Conservation (phyloP, 495 filamentous ascomycete genomes). For the Aspergillus olivimuriae region DNA sequence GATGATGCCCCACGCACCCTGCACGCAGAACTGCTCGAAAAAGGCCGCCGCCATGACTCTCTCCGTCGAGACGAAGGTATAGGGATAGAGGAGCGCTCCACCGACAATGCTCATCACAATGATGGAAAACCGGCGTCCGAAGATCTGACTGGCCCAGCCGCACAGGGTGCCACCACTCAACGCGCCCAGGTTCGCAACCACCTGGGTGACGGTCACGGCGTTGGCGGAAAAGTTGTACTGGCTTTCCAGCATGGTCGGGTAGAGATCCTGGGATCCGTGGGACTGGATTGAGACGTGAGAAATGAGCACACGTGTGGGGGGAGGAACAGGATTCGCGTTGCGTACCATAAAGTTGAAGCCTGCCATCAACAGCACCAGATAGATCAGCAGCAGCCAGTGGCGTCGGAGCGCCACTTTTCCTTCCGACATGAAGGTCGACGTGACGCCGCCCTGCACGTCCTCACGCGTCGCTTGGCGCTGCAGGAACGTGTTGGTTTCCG, state of each 20-base stretch:
- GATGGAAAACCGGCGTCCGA: slow-evolving; percentile 76
- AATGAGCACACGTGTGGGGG: too few relatives aligned
- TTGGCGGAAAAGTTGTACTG: slow-evolving; percentile 69
- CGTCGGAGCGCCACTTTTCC: slow-evolving; percentile 68
- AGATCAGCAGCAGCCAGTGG: slow-evolving; percentile 74
- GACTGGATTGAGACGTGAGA: too few relatives aligned
- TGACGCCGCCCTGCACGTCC: slow-evolving; percentile 37
- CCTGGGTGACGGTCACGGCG: slow-evolving; percentile 74
- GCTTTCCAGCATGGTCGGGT: slow-evolving; percentile 75
- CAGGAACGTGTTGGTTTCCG: slow-evolving; percentile 65
- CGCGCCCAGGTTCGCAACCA: slow-evolving; percentile 79
- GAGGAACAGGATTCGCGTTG: background rate
- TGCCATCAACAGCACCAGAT: slow-evolving; percentile 80
- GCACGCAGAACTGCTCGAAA: slow-evolving; percentile 87
- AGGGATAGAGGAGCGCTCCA: slow-evolving; percentile 74
- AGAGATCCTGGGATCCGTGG: slow-evolving; percentile 87
- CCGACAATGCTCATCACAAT: slow-evolving; percentile 71
- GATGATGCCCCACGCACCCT: slow-evolving; percentile 80
- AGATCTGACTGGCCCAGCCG: slow-evolving; percentile 73
- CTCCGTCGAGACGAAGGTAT: slow-evolving; percentile 59
- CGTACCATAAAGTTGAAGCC: slow-evolving; percentile 80
- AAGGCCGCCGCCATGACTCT: slow-evolving; percentile 76
- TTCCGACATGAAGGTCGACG: slow-evolving; percentile 62
- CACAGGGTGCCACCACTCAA: slow-evolving; percentile 70
- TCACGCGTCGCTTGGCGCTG: slow-evolving; percentile 56